phyloP scores from a whole-genome alignment of 1,139 yeast species.

The Suhomyces terraborum region DNA sequence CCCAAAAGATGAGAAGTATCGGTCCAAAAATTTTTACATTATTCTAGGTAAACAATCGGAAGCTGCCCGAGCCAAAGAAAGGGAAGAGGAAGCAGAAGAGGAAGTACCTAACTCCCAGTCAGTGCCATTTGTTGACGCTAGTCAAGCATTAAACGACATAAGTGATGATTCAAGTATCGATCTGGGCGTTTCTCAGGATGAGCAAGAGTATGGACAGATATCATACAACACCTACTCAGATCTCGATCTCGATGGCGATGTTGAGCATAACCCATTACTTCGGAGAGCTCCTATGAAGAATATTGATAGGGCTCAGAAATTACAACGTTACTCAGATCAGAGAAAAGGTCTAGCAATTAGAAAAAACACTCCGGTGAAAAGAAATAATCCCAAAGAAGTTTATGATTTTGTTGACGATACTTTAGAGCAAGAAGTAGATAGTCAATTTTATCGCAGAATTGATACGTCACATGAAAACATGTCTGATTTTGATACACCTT shows the following conservation, averaged over 20 bases:
- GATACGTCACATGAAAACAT: constrained; percentile 16
- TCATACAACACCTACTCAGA: neutral
- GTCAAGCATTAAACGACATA: constrained; percentile 1
- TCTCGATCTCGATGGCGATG: constrained; percentile 2
- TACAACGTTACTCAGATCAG: constrained; percentile 3
- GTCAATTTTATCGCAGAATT: constrained; percentile 11
- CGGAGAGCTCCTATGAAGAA: neutral
- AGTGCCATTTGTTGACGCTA: constrained; percentile 3
- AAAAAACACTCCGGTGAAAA: constrained; percentile 18
- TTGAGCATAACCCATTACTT: neutral
- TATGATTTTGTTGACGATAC: constrained; percentile 18
- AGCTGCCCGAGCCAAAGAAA: constrained; percentile 16
- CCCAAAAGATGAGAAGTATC: constrained; percentile 45
- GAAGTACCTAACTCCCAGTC: constrained; percentile 7
- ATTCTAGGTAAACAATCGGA: constrained; percentile 35
- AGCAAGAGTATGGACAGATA: neutral
- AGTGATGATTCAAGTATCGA: constrained; percentile 10
- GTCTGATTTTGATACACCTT: constrained; percentile 15
- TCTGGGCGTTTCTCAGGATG: constrained; percentile 8
- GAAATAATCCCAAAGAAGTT: constrained; percentile 1
- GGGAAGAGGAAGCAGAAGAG: constrained; percentile 9
- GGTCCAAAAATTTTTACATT: constrained; percentile 41
- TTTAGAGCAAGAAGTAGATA: constrained; percentile 11
- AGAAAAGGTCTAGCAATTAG: constrained; percentile 43
- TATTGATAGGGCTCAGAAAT: neutral